phyloP scores from a whole-genome alignment of 176 grass and related monocot genomes.

The Cocos nucifera region DNA sequence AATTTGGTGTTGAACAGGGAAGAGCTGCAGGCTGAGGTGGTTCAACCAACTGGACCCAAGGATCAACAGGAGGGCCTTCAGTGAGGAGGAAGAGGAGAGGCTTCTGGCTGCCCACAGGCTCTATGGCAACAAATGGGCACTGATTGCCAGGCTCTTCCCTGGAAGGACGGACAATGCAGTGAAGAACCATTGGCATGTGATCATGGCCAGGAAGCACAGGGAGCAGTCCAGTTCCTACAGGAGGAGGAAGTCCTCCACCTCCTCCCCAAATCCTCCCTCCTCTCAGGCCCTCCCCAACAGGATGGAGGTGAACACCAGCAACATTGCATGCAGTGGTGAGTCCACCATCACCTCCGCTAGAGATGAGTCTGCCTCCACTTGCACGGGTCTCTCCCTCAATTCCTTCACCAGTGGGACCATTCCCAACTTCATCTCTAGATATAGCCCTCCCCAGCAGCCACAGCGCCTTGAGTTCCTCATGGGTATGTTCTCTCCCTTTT shows the following conservation, averaged over 20 bases:
- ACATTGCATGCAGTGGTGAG: constrained; percentile 18
- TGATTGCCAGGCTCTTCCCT: constrained; percentile 18
- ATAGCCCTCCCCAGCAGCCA: not conserved
- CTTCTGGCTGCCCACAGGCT: constrained; percentile 18
- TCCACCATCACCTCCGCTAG: constrained; percentile 1
- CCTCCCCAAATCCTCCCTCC: not conserved
- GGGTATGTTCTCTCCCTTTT: not conserved
- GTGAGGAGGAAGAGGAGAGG: constrained; percentile 20
- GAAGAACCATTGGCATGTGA: constrained; percentile 30
- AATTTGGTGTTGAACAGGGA: constrained; percentile 7
- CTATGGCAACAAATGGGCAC: constrained; percentile 28
- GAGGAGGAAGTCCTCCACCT: constrained; percentile 4
- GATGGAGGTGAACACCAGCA: not conserved
- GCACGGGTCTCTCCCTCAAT: constrained; percentile 13
- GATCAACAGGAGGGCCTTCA: constrained; percentile 23
- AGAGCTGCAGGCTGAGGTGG: constrained; percentile 27
- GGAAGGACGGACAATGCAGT: constrained; percentile 28
- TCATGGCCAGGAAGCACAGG: constrained; percentile 25
- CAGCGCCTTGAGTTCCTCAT: not conserved
- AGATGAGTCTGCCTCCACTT: constrained; percentile 16
- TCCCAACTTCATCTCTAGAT: not conserved
- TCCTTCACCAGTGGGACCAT: not conserved
- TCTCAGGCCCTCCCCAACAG: not conserved
- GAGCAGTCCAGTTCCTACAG: constrained; percentile 5
- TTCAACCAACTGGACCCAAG: constrained; percentile 28